These are phyloP conservation scores for Plasmodium yoelii DNA, from an alignment of 169 alveolate species.

Conservation along the genomic window DNA sequence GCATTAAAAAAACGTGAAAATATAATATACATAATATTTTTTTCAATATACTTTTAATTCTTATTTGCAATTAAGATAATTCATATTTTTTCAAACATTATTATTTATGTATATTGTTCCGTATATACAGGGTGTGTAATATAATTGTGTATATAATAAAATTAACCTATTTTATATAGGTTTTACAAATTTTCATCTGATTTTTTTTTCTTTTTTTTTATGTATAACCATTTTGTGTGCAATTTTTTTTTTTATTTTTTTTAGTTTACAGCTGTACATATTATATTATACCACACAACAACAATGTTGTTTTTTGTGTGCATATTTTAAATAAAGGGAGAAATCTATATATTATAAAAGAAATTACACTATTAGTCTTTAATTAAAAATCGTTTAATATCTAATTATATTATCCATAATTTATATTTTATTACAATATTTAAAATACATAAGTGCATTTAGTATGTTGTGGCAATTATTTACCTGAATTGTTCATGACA, in stretches of 20 bases:
- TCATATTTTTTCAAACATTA: too few species aligned
- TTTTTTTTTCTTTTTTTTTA: constrained; percentile 7
- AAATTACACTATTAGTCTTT: constrained; percentile 18
- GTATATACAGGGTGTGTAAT: too few species aligned
- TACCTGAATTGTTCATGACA: constrained; percentile 57
- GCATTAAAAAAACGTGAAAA: constrained; percentile 1
- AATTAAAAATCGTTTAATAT: constrained; percentile 20
- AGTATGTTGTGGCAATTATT: constrained; percentile 28
- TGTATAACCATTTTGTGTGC: constrained; percentile 66
- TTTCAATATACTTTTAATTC: too few species aligned
- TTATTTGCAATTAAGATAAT: too few species aligned
- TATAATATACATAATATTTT: too few species aligned
- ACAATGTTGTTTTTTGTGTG: constrained; percentile 78
- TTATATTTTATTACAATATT: constrained; percentile 19
- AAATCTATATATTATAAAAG: constrained; percentile 20
- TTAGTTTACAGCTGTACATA: constrained; percentile 66
- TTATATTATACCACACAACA: constrained; percentile 7
- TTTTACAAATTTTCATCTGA: too few species aligned
- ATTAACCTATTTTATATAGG: too few species aligned
- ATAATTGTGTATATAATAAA: too few species aligned
- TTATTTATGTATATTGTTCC: too few species aligned
- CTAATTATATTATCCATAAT: constrained; percentile 25
- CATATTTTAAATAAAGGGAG: constrained; percentile 43
- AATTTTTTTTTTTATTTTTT: constrained; percentile 47
- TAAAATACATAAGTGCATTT: constrained; percentile 58